Evolutionary conservation across 306 rosid species (phyloP).

Genomic region (Leucaena leucocephala): DNA sequence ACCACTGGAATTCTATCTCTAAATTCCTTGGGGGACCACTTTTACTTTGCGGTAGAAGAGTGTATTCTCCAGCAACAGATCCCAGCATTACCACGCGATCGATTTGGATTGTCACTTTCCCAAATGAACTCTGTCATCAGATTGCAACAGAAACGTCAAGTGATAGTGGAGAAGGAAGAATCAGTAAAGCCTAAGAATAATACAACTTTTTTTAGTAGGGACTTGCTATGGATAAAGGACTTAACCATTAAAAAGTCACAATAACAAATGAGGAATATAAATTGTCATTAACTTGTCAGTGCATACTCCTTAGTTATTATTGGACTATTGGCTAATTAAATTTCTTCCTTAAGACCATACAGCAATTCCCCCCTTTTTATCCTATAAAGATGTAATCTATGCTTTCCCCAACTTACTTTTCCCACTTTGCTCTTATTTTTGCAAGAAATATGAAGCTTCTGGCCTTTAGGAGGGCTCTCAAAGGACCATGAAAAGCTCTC

Average conservation of each 20-base stretch:
- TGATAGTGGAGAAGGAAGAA: background rate
- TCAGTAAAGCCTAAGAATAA: background rate
- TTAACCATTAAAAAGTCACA: no score
- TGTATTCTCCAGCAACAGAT: constrained; percentile 94
- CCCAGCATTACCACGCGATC: constrained; percentile 98
- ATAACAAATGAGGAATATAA: no score
- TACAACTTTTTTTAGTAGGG: no score
- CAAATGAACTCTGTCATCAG: constrained; percentile 80
- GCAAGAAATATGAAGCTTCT: constrained; percentile 96
- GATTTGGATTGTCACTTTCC: constrained; percentile 96
- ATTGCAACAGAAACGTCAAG: constrained; percentile 31
- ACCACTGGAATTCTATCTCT: constrained; percentile 99
- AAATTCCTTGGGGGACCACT: constrained; percentile 88
- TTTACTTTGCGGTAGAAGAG: constrained; percentile 89
- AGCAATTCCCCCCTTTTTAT: background rate
- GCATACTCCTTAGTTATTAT: no score
- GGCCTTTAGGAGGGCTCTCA: constrained; percentile 99
- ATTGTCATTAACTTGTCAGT: no score
- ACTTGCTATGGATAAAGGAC: no score
- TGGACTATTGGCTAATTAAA: no score
- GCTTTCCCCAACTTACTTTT: constrained; percentile 58
- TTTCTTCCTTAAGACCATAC: no score
- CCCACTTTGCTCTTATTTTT: constrained; percentile 99
- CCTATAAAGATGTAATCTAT: background rate
- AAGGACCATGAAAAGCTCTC: constrained; percentile 96